phyloP scores from a whole-genome alignment of 1,139 yeast species.

The Starmera stellimalicola region DNA sequence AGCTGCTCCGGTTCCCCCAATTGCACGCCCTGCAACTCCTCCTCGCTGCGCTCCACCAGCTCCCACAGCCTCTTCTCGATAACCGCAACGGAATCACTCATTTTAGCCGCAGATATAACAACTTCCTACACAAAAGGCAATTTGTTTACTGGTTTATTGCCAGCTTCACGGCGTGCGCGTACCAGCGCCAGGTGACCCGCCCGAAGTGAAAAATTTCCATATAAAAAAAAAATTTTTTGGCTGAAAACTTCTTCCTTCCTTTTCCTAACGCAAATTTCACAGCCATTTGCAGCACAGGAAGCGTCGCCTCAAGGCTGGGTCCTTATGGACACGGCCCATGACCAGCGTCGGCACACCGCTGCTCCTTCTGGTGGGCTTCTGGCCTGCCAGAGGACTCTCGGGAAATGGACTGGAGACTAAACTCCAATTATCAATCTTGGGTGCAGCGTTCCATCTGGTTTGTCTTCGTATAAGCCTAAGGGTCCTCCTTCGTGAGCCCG shows the following conservation, averaged over 20 bases:
- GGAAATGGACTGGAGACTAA: conserved; percentile 53
- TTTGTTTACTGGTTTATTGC: no score
- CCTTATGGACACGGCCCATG: conserved; percentile 69
- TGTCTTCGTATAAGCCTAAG: conserved; percentile 44
- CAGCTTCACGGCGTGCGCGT: no score
- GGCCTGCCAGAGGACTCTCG: conserved; percentile 16
- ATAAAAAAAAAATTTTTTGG: conserved; percentile 1
- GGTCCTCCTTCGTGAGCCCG: conserved; percentile 81
- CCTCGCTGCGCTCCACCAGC: conserved; percentile 6
- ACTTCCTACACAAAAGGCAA: no score
- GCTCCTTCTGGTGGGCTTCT: conserved; percentile 15
- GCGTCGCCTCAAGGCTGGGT: conserved; percentile 74
- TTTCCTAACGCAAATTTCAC: conserved; percentile 54
- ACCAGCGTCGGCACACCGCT: conserved; percentile 47
- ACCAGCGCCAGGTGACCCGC: no score
- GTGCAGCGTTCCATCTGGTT: conserved; percentile 66
- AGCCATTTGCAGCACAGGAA: conserved; percentile 53
- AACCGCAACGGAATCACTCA: no score
- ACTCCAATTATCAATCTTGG: conserved; percentile 57
- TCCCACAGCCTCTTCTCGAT: no score
- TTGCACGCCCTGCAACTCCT: conserved; percentile 6
- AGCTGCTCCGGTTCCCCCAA: conserved; percentile 5
- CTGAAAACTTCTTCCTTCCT: conserved; percentile 4
- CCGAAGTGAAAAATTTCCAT: conserved; percentile 1
- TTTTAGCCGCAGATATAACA: no score